phyloP scores from a whole-genome alignment of 768 basidiomycete genomes.

The Amanita fuliginea region DNA sequence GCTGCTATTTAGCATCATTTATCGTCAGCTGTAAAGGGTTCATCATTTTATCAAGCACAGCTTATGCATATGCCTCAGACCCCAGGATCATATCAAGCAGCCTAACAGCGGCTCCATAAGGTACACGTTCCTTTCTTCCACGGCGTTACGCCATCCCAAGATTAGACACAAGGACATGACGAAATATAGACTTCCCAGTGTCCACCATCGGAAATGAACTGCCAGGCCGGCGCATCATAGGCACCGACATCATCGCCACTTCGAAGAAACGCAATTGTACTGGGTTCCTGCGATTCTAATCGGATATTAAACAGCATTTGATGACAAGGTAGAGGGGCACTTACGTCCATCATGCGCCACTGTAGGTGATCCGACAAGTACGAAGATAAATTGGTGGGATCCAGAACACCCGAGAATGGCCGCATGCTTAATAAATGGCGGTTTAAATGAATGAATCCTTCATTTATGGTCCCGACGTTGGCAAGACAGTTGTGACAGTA shows the following conservation, averaged over 20 bases:
- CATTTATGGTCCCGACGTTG: constrained; percentile 19
- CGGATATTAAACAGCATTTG: not conserved
- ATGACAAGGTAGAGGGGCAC: not conserved
- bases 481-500: constrained; percentile 30
- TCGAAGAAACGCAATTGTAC: constrained; percentile 10
- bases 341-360: constrained; percentile 32
- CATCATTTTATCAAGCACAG: no score
- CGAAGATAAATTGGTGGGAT: constrained; percentile 10
- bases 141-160: no score
- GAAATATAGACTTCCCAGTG: not conserved
- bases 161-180: not conserved
- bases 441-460: constrained; percentile 36
- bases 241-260: constrained; percentile 8
- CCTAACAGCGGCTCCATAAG: no score
- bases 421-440: constrained; percentile 21
- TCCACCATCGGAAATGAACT: constrained; percentile 3
- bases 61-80: no score
- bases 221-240: constrained; percentile 9
- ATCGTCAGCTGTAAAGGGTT: not conserved
- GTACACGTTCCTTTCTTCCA: no score
- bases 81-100: no score
- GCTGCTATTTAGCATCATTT: not conserved
- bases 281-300: constrained; percentile 1
- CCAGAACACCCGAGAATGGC: constrained; percentile 22
- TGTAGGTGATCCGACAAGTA: constrained; percentile 27